These are phyloP conservation scores for Fistulina hepatica DNA, from an alignment of 1,284 basidiomycete species.

Conservation along the genomic window DNA sequence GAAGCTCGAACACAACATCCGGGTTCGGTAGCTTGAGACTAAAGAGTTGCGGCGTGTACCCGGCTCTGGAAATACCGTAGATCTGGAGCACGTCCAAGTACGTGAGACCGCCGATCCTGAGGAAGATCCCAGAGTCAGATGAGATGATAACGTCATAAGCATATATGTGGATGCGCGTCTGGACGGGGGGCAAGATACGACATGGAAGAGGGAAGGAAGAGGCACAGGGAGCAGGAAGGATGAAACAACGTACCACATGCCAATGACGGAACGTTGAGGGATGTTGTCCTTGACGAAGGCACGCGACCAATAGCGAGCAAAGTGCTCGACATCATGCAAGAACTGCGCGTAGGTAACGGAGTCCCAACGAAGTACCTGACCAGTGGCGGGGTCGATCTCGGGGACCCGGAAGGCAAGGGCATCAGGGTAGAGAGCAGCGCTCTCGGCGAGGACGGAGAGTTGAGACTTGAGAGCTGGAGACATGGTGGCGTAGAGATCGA, in stretches of 20 bases:
- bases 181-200: too few relatives aligned
- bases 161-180: too few relatives aligned
- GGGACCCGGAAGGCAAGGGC: conserved; percentile 30
- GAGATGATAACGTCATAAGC: too few relatives aligned
- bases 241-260: conserved; percentile 41
- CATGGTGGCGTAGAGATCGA: background rate
- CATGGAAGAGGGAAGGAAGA: too few relatives aligned
- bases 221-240: conserved; percentile 4
- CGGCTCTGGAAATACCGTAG: conserved; percentile 50
- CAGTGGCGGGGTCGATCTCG: conserved; percentile 22
- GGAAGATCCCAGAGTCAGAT: too few relatives aligned
- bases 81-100: conserved; percentile 53
- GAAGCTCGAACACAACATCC: conserved; percentile 45
- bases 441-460: conserved; percentile 31
- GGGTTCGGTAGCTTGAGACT: conserved; percentile 48
- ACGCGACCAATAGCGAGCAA: conserved; percentile 41
- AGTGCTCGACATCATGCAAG: conserved; percentile 40
- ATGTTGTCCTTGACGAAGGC: conserved; percentile 31
- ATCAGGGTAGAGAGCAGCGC: conserved; percentile 23
- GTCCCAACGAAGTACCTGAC: conserved; percentile 24
- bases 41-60: conserved; percentile 55
- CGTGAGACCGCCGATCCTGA: conserved; percentile 47
- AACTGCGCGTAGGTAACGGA: conserved; percentile 35
- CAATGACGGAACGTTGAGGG: conserved; percentile 39
- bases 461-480: too few relatives aligned